A percentile compares a stretch with the other conserved stretches of the same genome.
phyloP scores from a whole-genome alignment of 352 stramenopile species.

The Globisporangium acanthophoron region DNA sequence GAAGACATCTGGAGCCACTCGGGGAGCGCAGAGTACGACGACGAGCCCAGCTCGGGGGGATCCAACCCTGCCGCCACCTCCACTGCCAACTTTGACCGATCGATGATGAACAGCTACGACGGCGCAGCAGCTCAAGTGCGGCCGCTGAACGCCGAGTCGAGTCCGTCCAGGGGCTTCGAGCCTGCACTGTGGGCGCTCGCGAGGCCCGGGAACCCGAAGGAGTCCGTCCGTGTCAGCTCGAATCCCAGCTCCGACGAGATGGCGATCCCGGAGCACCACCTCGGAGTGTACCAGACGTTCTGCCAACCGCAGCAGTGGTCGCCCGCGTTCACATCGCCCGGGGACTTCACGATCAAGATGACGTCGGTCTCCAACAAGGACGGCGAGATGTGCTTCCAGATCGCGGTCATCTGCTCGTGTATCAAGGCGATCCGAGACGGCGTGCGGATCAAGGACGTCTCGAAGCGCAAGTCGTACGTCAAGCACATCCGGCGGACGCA shows the following conservation, averaged over 20 bases:
- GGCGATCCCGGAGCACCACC: conserved; percentile 58
- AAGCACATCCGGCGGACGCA: conserved; percentile 53
- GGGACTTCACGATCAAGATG: conserved; percentile 77
- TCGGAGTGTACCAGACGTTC: conserved; percentile 61
- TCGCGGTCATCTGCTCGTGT: conserved; percentile 58
- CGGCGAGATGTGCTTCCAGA: conserved; percentile 37
- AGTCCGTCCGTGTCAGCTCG: neutral
- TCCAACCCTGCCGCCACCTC: neutral
- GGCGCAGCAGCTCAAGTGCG: conserved; percentile 22
- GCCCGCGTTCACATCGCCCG: conserved; percentile 59
- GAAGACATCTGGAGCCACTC: conserved; percentile 17
- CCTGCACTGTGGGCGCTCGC: conserved; percentile 14
- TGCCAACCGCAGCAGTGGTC: conserved; percentile 66
- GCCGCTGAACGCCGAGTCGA: conserved; percentile 5
- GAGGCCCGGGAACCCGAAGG: conserved; percentile 12
- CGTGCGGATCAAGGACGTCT: conserved; percentile 22
- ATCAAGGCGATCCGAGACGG: conserved; percentile 47
- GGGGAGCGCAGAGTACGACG: conserved; percentile 14
- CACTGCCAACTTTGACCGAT: neutral
- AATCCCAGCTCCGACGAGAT: conserved; percentile 36
- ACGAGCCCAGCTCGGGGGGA: neutral
- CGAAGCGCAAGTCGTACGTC: conserved; percentile 65
- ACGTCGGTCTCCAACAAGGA: conserved; percentile 30
- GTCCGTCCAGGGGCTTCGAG: conserved; percentile 6
- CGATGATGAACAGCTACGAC: conserved; percentile 27